Conservation (phyloP, 495 filamentous ascomycete species). For the Clavariopsis aquatica region DNA sequence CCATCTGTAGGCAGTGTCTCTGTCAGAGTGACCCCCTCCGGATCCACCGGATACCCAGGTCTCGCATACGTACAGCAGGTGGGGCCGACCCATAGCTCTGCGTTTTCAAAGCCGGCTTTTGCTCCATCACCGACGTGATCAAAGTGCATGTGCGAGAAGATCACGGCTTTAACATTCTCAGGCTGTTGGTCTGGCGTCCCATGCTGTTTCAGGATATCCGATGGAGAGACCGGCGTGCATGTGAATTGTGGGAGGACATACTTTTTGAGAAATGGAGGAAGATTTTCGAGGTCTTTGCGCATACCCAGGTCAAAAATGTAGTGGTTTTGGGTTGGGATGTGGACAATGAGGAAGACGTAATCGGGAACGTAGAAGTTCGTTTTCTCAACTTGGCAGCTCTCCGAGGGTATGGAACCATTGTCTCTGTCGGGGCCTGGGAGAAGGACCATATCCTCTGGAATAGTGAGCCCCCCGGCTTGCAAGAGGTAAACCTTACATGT, state of each 20-base stretch:
- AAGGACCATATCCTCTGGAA: constrained; percentile 22
- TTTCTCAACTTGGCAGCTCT: not conserved
- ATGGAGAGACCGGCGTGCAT: constrained; percentile 8
- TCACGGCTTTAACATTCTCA: constrained; percentile 23
- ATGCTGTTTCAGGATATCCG: constrained; percentile 14
- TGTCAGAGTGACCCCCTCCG: constrained; percentile 5
- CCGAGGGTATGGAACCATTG: not conserved
- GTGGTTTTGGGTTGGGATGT: constrained; percentile 6
- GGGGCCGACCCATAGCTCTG: constrained; percentile 30
- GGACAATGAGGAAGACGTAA: constrained; percentile 25
- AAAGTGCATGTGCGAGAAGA: constrained; percentile 29
- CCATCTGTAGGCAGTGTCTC: constrained; percentile 19
- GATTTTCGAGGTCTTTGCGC: constrained; percentile 23
- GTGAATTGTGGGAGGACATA: constrained; percentile 13
- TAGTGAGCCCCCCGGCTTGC: constrained; percentile 21
- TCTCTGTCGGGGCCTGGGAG: constrained; percentile 17
- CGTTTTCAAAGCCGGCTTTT: constrained; percentile 13
- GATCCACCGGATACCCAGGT: constrained; percentile 25
- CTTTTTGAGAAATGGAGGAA: constrained; percentile 19
- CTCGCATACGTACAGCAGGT: constrained; percentile 26
- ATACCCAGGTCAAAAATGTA: constrained; percentile 35
- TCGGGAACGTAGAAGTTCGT: constrained; percentile 19
- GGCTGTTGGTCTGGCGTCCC: constrained; percentile 18
- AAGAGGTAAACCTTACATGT: constrained; percentile 28
- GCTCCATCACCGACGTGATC: constrained; percentile 32